phyloP scores from a whole-genome alignment of 805 yeast species.

The Saccharomycopsis oosterbeekiorum region DNA sequence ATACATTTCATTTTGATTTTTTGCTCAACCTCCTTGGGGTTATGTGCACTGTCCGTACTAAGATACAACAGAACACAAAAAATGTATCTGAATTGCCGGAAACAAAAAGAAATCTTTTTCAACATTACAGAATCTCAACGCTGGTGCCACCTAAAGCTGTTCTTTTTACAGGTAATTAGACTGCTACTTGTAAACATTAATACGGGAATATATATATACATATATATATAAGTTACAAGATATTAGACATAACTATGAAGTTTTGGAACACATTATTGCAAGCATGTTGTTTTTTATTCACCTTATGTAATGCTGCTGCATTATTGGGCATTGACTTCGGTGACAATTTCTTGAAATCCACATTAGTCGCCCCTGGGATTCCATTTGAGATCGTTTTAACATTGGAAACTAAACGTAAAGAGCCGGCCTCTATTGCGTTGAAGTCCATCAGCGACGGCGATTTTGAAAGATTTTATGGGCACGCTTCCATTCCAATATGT shows the following conservation, averaged over 20 bases:
- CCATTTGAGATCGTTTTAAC: slow-evolving; percentile 83
- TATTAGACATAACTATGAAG: not conserved
- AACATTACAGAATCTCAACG: not conserved
- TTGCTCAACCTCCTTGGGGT: not conserved
- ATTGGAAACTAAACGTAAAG: slow-evolving; percentile 87
- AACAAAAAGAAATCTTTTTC: not conserved
- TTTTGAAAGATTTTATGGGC: slow-evolving; percentile 68
- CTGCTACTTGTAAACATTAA: not conserved
- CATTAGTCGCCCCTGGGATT: slow-evolving; percentile 81
- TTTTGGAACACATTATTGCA: not conserved
- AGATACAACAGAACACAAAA: not conserved
- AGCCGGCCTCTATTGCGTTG: slow-evolving; percentile 66
- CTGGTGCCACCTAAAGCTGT: not conserved
- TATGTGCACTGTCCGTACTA: not conserved
- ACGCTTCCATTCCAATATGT: slow-evolving; percentile 58
- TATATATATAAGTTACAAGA: not conserved
- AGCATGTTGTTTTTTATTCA: slow-evolving; percentile 13
- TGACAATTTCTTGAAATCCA: slow-evolving; percentile 77
- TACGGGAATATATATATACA: not conserved
- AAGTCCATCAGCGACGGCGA: slow-evolving; percentile 32
- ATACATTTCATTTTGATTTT: not conserved
- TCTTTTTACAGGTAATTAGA: not conserved
- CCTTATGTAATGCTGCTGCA: slow-evolving; percentile 36
- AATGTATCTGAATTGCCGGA: not conserved
- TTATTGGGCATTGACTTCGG: slow-evolving; percentile 87